Base-by-base conservation (phyloP, 2,329 filamentous ascomycete genomes). In the Fusarium sp. region DNA sequence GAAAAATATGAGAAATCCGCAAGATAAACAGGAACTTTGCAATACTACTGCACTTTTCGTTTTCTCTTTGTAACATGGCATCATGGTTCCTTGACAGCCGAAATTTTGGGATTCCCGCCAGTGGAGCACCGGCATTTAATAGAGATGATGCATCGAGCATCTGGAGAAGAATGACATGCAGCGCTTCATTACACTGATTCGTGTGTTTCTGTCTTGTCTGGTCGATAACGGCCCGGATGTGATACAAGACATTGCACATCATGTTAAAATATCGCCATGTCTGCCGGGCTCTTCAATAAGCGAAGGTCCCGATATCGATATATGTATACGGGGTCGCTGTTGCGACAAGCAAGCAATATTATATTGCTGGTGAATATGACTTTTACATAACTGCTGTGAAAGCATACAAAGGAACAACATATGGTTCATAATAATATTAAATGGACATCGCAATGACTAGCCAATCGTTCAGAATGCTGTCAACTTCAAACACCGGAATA, bases 401-500 rank as follows among this genome's bases (percentile, higher is more conserved):
- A 54, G 22, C 56, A 62, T 32, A 50, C 45, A 32, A 24, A 36
- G 50, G 30, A 32, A 42, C 44, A 50, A n/a, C 41, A 65, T 24
- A 28, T 34, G n/a, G 39, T 54, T 54, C 41, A 51, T 34, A 14
- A 34, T 34, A 32, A 39, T 57, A 52, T 22, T 30, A 14, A 47
- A 51, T 55, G 26, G 24, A 42, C 17, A 36, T 28, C 13, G 45
- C 30, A 73, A 52, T 42, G 62, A 51, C 56, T 62, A 60, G 56
- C 56, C 60, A 75, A 54, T 48, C 42, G 60, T 51, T 41, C 54
- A 34, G 54, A 34, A 61, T 55, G 47, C 36, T 56, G 34, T 51
- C 36, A 66, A 70, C 45, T 50, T 54, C 62, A 65, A 63, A 73
- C 67, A 56, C 59, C 45, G 18, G 50, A 48, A 63, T 62, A 60